Evolutionary conservation across 768 basidiomycete genomes (phyloP), one percentile per base, ranked within the genome.

Genomic region (Rhizopogon vulgaris): DNA sequence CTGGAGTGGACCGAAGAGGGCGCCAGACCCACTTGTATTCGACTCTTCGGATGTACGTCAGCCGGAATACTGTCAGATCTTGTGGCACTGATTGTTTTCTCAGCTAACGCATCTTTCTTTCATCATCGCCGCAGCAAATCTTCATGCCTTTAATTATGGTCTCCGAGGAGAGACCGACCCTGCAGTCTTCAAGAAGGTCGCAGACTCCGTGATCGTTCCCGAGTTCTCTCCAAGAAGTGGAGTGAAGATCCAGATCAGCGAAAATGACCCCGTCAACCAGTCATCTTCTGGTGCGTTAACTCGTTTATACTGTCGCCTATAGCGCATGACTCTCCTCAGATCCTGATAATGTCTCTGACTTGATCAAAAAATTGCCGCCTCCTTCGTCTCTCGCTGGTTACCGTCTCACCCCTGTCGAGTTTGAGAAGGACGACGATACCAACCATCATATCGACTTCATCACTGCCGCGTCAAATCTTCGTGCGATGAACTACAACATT

Each of bases 371-470:
- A 56, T 74, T 99, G 18, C 96, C 96, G 22, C 69, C 87, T 15
- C 95, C 96, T 0, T 90, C 94, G 2, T 90, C 90, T 15, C 74
- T 99, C 38, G 94, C 87, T 46, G 96, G 96, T n/a, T 99, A 94
- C 73, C 87, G 96, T 50, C 79, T 99, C 43, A 88, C 76, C 48
- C 91, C 95, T 3, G 95, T 94, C 46, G 94, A 96, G 62, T 99
- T 99, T 58, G 96, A 99, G 77, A 99, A 99, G 73, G 96, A 99
- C 63, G 95, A 98, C 61, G 96, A 99, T 65, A 81, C 87, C 47
- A 99, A 99, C 71, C 83, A 90, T 71, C 96, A 99, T 70, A 97
- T 99, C 65, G 96, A 95, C 71, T 97, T 98, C 72, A 95, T 99
- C 71, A 97, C 94, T 34, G 90, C 96, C 7, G 90, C 95, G 6